Evolutionary conservation across 139 green algal genomes (phyloP), one percentile per base, ranked within the genome.

Genomic region (Volvox africanus): DNA sequence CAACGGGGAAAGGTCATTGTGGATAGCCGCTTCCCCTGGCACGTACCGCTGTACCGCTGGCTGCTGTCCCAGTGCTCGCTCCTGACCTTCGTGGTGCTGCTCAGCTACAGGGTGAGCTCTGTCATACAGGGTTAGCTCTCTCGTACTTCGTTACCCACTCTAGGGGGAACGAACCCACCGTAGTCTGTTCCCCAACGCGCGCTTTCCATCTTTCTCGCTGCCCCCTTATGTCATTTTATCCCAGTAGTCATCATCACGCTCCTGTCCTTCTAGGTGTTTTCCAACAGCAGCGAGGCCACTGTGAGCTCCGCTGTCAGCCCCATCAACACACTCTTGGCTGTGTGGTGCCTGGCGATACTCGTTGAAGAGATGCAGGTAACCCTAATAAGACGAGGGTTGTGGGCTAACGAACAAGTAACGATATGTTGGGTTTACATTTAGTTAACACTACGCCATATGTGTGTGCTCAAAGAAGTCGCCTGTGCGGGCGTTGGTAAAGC

Each of bases 11-110:
- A 85, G 79, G 79, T 85, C 44, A 85, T 85, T 37, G 79, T 85
- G 79, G 79, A 85, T 37, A 85, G 79, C 79, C 79, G 79, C 44
- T 85, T 85, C 37, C 79, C 79, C 44, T 85, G 79, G 79, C 79
- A 85, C 79, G 79, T 85, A 21, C 79, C 79, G 21, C 37, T 85
- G 79, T 85, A 69, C 37, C 79, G 79, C 0, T 85, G 79, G 79
- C 9, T 85, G 22, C 24, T 85, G 79, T 24, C 79, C 37, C 79
- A 85, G 79, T 85, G 79, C 79, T 26, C 37, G 22, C 79, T 85
- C 20, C 21, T 85, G 35, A 16, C 44, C 20, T 85, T 85, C 44
- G 37, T 68, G 14, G 79, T 85, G 79, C 79, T 85, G 44, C 79
- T 85, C 35, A 68, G 35, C 44, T 85, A 85, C 22, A 26, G 28